Conservation (phyloP, 805 yeast species). For the Jamesozyma spencerorum region DNA sequence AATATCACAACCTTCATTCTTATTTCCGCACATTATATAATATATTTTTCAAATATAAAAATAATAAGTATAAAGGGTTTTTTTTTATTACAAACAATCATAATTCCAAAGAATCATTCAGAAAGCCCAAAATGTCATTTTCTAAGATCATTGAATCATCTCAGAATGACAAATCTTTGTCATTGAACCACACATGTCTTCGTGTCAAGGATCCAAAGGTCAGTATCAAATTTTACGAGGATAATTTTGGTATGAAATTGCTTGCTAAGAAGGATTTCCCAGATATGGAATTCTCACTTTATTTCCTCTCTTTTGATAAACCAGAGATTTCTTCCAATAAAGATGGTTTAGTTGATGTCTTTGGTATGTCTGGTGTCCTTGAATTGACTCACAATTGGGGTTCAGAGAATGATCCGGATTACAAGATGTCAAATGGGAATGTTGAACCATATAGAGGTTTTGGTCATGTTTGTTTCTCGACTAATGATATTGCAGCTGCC, state of each 20-base stretch:
- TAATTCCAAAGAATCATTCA: no score
- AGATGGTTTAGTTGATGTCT: constrained; percentile 31
- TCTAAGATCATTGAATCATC: constrained; percentile 16
- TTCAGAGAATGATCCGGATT: constrained; percentile 47
- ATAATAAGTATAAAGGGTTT: no score
- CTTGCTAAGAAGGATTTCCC: constrained; percentile 44
- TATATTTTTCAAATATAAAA: no score
- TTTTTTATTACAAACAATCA: no score
- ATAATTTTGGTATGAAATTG: constrained; percentile 64
- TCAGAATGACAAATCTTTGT: constrained; percentile 21
- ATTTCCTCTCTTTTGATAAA: constrained; percentile 47
- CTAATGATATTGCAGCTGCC: constrained; percentile 59
- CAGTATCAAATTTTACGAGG: constrained; percentile 63
- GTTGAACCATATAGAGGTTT: constrained; percentile 79
- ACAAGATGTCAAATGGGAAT: constrained; percentile 69
- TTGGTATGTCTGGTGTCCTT: constrained; percentile 48
- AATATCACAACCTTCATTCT: no score
- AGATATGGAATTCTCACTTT: constrained; percentile 52
- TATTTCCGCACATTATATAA: no score
- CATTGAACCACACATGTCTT: constrained; percentile 61
- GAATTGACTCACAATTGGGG: constrained; percentile 82
- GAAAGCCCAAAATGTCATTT: constrained; percentile 1
- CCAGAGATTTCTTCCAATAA: constrained; percentile 30
- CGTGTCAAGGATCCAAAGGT: constrained; percentile 74
- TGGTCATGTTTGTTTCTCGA: constrained; percentile 88